Evolutionary conservation across 352 stramenopile species (phyloP).

Genomic region (Globisporangium heterothallicum): DNA sequence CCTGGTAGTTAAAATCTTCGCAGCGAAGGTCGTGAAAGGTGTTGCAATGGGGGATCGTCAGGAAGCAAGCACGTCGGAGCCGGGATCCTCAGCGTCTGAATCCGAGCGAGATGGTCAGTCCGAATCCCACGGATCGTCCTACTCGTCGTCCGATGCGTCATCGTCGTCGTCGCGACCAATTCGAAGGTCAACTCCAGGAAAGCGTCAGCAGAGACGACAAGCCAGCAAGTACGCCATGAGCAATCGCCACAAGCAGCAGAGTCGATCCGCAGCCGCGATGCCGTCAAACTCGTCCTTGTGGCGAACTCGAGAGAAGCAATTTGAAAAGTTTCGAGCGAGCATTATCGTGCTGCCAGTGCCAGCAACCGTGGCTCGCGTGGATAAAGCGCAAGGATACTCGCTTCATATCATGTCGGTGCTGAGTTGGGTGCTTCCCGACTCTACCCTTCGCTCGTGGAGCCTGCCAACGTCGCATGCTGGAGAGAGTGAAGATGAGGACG

Average conservation of each 20-base stretch:
- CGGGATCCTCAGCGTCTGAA: background rate
- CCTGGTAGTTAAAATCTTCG: too few relatives aligned
- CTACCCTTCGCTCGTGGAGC: constrained; percentile 23
- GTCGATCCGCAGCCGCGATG: background rate
- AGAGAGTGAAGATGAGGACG: constrained; percentile 21
- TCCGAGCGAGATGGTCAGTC: background rate
- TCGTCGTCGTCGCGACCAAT: background rate
- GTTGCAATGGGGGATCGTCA: background rate
- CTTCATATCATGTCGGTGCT: constrained; percentile 61
- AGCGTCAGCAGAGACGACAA: constrained; percentile 10
- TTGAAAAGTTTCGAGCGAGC: constrained; percentile 69
- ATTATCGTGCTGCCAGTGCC: constrained; percentile 66
- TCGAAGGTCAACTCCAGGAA: background rate
- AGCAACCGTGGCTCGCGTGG: constrained; percentile 34
- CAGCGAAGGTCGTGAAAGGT: too few relatives aligned
- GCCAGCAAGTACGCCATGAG: background rate
- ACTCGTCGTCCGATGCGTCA: background rate
- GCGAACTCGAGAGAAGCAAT: constrained; percentile 58
- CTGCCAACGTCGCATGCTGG: constrained; percentile 1
- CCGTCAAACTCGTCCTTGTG: constrained; percentile 28
- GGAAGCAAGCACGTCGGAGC: constrained; percentile 2
- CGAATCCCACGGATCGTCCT: background rate
- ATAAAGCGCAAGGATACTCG: constrained; percentile 56
- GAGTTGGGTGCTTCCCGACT: constrained; percentile 62
- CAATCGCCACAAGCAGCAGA: background rate